Evolutionary conservation across 2,329 filamentous ascomycete species (phyloP), one percentile per base, ranked within the genome.

Genomic region (Lasiodiplodia theobromae): DNA sequence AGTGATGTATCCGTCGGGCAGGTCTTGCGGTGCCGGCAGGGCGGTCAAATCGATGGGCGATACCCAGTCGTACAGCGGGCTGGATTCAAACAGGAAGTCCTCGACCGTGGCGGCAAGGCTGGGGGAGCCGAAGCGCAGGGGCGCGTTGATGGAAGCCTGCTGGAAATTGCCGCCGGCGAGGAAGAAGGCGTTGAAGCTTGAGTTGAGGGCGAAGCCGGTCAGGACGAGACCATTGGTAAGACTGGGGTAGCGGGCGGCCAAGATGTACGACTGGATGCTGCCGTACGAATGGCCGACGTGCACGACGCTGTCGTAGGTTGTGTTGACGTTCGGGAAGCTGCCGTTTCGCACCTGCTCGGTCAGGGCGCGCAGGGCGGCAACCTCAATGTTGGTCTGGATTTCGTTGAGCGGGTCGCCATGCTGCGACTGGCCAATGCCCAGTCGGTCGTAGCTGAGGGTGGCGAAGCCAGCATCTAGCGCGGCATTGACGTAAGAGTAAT

Each of bases 211-310:
- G 77, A 87, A 91, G 1, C 89, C 89, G 1, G 88, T 90, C 7
- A 91, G 81, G 64, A 89, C 77, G 51, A 91, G 81, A 49, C 84
- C 87, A 70, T 90, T 85, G 47, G 85, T 87, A 68, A 86, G 78
- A 66, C 82, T 74, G 0, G 87, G 87, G 72, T 87, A 80, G 68
- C 80, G 74, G 57, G 82, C 82, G 8, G 86, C 84, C 23, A 91
- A 80, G 58, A 79, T 82, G 76, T 88, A 89, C 2, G 84, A 86
- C 72, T 88, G 86, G 6, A 84, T 78, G 0, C 87, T 88, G 38
- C 89, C 89, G 72, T 89, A 91, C 0, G 86, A 88, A 79, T 91
- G 88, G 14, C 89, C 89, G 18, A 89, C 82, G 74, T 91, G 88
- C 10, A 88, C 80, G 28, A 87, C 78, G 73, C 85, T 82, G 10